Conservation (phyloP, 768 basidiomycete genomes). For the Agaricus blazei region DNA sequence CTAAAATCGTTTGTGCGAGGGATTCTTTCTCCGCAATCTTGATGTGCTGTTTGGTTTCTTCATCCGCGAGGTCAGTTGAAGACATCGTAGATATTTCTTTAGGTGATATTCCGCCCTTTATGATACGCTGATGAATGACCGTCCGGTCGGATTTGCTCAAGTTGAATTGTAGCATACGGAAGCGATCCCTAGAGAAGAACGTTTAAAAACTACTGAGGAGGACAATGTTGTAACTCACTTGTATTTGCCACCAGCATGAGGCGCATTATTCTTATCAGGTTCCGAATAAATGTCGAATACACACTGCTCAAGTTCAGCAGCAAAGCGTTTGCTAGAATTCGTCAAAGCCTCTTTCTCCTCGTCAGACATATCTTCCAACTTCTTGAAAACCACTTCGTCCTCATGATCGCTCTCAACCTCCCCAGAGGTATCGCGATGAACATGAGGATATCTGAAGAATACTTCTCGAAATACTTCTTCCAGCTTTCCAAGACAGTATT, state of each 20-base stretch:
- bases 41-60: conserved; percentile 80
- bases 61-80: conserved; percentile 84
- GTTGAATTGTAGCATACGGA: conserved; percentile 87
- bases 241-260: conserved; percentile 69
- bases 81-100: conserved; percentile 79
- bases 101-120: conserved; percentile 57
- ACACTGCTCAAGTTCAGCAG: conserved; percentile 68
- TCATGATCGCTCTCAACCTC: conserved; percentile 13
- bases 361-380: conserved; percentile 49
- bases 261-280: conserved; percentile 62
- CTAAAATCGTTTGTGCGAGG: conserved; percentile 79
- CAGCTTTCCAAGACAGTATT: conserved; percentile 76
- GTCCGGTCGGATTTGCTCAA: conserved; percentile 78
- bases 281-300: conserved; percentile 76
- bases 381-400: conserved; percentile 32
- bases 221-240: conserved; percentile 44
- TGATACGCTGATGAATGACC: conserved; percentile 75
- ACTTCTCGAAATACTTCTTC: conserved; percentile 67
- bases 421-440: conserved; percentile 27
- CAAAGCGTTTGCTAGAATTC: conserved; percentile 56
- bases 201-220: background rate
- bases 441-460: conserved; percentile 66
- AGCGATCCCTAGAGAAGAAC: conserved; percentile 62
- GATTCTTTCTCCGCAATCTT: conserved; percentile 79
- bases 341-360: conserved; percentile 55